Base-by-base conservation (phyloP, 2,329 filamentous ascomycete genomes). In the Ceratocystis albifundus region DNA sequence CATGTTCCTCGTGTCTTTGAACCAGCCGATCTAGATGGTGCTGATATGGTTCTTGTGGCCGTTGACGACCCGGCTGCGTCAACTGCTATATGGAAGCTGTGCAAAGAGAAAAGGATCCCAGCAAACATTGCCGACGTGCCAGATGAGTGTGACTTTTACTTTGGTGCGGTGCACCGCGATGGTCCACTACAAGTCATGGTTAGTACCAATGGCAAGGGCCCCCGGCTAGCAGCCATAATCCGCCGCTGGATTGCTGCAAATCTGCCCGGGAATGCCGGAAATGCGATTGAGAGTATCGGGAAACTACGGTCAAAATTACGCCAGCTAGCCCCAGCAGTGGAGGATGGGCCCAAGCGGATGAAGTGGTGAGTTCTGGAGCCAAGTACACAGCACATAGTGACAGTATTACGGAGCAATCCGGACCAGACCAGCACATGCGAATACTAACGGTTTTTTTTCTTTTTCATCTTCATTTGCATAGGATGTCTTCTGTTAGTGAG, bases 131-230 rank as follows among this genome's bases (percentile, higher is more conserved):
- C 94, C 70, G 94, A 99, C 74, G 94, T 99, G 2, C 94, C 94
- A 0, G 84, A 90, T 0, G 94, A 99, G 75, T 99, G 94, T 76
- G 94, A 99, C 74, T 99, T 99, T 74, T 99, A 96, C 80, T 99
- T 99, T 77, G 94, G 94, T 69, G 94, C 89, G 74, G 87, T 96
- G 48, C 90, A 99, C 77, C 87, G 94, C 63, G 94, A 99, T 74
- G 94, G 94, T 0, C 94, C 94, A 4, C 77, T 99, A 68, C 94
- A 99, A 79, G 88, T 99, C 72, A 99, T 99, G 94, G 93, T 99
- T 71, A 95, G 89, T 78, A 99, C 94, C 45, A 99, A 97, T 74
- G 94, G 94, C 64, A 96, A 96, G 74, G 94, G 94, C 0, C 94
- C 94, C 0, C 87, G 93, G 73, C 78, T 99, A 69, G 94, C 94